Evolutionary conservation across 345 rosid genomes (phyloP), one percentile per base, ranked within the genome.

Genomic region (Aethionema arabicum): DNA sequence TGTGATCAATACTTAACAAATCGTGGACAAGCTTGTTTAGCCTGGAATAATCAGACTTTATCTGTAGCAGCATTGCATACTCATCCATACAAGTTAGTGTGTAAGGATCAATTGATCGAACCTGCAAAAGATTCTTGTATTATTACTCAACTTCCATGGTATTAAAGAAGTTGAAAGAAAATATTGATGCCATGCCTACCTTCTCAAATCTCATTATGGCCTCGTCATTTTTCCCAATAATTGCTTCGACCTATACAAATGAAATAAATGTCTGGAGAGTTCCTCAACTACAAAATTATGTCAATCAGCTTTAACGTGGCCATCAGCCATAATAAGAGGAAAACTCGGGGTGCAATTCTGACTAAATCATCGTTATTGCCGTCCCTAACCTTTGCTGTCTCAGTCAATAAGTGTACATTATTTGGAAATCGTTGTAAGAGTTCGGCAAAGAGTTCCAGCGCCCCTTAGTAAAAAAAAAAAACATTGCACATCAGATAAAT

Each of bases 11-110:
- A 67, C 48, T 86, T 65, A 90, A 74, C 66, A 93, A 76, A 80
- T 93, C 97, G 64, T 93, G 99, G 77, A 90, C 95, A 43, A 93
- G 77, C 68, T 93, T 90, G 76, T 82, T 83, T 53, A 93, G 85
- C 74, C 83, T 90, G 55, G 85, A 71, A 73, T 82, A 76, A 66
- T 93, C 97, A 46, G 83, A 86, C 80, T 93, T 93, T 54, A 73
- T 71, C 74, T 87, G 86, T 32, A 93, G 85, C 72, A 93, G 95
- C 88, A 90, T 87, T 4, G 99, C 99, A 75, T 86, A 90, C 84
- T 93, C 97, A 72, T 93, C 97, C 99, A 90, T 93, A 65, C 84
- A 90, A 46, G 90, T 87, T 46, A 83, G 59, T 11, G 90, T 71
- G 72, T 79, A 84, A 15, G 99, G 99, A 80, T 93, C 99, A 70